Percentiles rank a stretch among this genome's conserved stretches.
These are phyloP conservation scores for Neonectria hederae DNA, from an alignment of 2,329 filamentous ascomycete genomes.

Conservation along the genomic window DNA sequence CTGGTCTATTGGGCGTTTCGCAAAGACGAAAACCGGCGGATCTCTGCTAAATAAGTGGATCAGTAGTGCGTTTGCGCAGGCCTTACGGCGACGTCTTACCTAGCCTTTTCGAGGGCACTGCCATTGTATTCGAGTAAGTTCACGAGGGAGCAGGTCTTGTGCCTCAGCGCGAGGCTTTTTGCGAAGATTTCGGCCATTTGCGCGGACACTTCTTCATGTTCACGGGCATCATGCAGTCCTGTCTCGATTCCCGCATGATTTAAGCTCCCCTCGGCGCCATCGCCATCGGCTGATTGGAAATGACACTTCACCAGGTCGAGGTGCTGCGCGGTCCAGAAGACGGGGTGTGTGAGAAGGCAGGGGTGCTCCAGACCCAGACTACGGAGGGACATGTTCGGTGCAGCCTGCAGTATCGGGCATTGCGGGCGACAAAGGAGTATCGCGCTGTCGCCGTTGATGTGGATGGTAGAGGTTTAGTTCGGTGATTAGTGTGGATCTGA, in stretches of 20 bases:
- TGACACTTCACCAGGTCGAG: neutral
- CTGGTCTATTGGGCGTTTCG: slow-evolving; percentile 1
- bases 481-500: neutral
- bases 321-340: neutral
- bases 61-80: neutral
- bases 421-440: neutral
- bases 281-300: neutral
- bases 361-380: neutral
- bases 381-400: neutral
- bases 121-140: neutral
- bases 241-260: neutral
- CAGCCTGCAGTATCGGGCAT: neutral
- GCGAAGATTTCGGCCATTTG: slow-evolving; percentile 4
- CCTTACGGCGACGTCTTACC: neutral
- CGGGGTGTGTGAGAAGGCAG: neutral
- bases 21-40: neutral
- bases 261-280: neutral
- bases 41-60: neutral
- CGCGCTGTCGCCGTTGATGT: neutral
- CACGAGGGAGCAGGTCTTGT: neutral
- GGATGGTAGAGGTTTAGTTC: neutral
- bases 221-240: neutral
- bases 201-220: neutral
- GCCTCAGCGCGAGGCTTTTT: neutral
- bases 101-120: neutral